Conservation (phyloP, 2,329 filamentous ascomycete species). For the Penicillium crustosum region DNA sequence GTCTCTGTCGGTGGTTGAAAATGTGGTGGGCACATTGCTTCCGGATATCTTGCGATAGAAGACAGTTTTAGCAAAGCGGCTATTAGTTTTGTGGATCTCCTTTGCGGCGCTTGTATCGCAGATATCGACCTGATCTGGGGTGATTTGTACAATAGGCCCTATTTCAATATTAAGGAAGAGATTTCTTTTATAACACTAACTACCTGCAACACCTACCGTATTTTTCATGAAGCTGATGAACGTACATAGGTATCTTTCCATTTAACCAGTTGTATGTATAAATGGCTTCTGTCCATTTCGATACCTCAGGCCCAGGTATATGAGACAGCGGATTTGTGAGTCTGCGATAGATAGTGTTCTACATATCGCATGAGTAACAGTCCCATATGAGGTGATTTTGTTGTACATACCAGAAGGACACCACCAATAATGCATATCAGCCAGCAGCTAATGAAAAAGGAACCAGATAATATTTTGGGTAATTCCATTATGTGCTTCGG, state of each 20-base stretch:
- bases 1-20: conserved; percentile 43
- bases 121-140: conserved; percentile 36
- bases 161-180: not conserved
- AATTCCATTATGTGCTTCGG: not conserved
- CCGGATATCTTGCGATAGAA: conserved; percentile 35
- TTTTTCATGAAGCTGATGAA: conserved; percentile 31
- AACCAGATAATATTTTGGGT: not conserved
- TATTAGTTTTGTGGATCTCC: conserved; percentile 37
- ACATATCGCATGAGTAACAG: not conserved
- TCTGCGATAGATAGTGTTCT: conserved; percentile 13
- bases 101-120: conserved; percentile 37
- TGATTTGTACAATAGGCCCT: conserved; percentile 37
- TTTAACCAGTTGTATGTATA: conserved; percentile 25
- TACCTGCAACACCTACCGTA: conserved; percentile 24
- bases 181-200: not conserved
- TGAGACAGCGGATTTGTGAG: conserved; percentile 16
- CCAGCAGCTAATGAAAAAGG: not conserved
- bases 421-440: not conserved
- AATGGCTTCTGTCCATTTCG: conserved; percentile 28
- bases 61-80: conserved; percentile 35
- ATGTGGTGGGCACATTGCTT: conserved; percentile 36
- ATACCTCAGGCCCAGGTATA: conserved; percentile 27
- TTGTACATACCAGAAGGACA: conserved; percentile 1
- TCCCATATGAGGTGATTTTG: not conserved
- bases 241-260: conserved; percentile 21